Evolutionary conservation across 2,329 filamentous ascomycete genomes (phyloP).

Genomic region (Cercospora sp.): DNA sequence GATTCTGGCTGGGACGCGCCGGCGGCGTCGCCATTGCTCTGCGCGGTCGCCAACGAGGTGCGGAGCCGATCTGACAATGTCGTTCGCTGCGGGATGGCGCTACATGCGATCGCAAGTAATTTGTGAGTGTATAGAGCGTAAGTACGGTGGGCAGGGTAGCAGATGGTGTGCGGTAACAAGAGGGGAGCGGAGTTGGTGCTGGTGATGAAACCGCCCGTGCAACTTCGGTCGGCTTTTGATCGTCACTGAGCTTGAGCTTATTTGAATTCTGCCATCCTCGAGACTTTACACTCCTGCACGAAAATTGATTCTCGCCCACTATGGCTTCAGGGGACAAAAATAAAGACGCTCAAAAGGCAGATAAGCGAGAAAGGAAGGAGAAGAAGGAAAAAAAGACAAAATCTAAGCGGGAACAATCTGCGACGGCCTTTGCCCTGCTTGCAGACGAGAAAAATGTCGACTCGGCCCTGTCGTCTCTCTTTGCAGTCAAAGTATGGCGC

Average conservation of each 20-base stretch:
- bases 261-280: not conserved
- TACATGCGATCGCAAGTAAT: constrained; percentile 2
- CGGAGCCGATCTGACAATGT: not conserved
- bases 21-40: constrained; percentile 6
- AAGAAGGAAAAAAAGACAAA: constrained; percentile 16
- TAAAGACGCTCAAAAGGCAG: constrained; percentile 20
- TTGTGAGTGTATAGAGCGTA: not conserved
- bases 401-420: constrained; percentile 9
- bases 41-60: not conserved
- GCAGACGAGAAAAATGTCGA: constrained; percentile 45
- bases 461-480: constrained; percentile 50
- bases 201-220: not conserved
- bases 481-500: constrained; percentile 41
- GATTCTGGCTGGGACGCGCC: constrained; percentile 9
- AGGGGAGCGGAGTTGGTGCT: not conserved
- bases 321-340: constrained; percentile 1
- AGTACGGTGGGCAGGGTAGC: not conserved
- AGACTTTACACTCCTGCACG: not conserved
- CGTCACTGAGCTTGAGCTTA: constrained; percentile 1
- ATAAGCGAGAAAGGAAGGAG: constrained; percentile 27
- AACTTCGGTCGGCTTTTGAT: not conserved
- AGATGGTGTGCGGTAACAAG: not conserved
- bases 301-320: not conserved
- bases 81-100: not conserved
- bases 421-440: constrained; percentile 31